Conservation (phyloP, 2,329 filamentous ascomycete species). For the Pseudopithomyces maydicus region DNA sequence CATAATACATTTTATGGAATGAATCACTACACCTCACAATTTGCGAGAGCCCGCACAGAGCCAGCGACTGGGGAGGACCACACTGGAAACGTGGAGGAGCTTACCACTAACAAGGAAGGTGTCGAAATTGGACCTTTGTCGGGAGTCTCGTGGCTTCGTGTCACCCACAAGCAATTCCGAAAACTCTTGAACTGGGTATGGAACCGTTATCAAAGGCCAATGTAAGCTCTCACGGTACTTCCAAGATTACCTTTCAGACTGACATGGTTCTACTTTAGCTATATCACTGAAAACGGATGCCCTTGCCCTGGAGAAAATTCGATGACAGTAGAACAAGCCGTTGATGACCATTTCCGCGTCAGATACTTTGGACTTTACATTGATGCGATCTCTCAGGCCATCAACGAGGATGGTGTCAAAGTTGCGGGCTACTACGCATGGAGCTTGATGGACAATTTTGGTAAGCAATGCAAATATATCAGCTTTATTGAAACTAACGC, state of each 20-base stretch:
- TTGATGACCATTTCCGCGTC: constrained; percentile 46
- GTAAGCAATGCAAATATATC: neutral
- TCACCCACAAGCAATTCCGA: constrained; percentile 62
- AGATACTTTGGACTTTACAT: constrained; percentile 48
- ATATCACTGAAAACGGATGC: constrained; percentile 49
- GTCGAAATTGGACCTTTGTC: constrained; percentile 33
- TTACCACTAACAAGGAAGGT: constrained; percentile 56
- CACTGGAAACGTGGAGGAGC: constrained; percentile 47
- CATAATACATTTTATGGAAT: constrained; percentile 45
- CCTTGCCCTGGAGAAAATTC: constrained; percentile 43
- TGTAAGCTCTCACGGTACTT: constrained; percentile 29
- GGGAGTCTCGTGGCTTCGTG: constrained; percentile 47
- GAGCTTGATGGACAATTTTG: constrained; percentile 50
- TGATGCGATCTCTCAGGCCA: constrained; percentile 43
- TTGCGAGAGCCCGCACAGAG: constrained; percentile 41
- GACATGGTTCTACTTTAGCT: neutral
- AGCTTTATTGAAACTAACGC: neutral
- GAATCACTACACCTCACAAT: constrained; percentile 52
- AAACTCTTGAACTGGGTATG: constrained; percentile 50
- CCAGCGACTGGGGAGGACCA: constrained; percentile 46
- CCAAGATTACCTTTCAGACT: too few species aligned
- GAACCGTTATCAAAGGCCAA: constrained; percentile 47
- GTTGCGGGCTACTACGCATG: constrained; percentile 50
- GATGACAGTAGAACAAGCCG: constrained; percentile 30
- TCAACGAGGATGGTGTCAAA: constrained; percentile 40